Evolutionary conservation across 106 monocot genomes (phyloP).

Genomic region (Dendrobium huoshanense): DNA sequence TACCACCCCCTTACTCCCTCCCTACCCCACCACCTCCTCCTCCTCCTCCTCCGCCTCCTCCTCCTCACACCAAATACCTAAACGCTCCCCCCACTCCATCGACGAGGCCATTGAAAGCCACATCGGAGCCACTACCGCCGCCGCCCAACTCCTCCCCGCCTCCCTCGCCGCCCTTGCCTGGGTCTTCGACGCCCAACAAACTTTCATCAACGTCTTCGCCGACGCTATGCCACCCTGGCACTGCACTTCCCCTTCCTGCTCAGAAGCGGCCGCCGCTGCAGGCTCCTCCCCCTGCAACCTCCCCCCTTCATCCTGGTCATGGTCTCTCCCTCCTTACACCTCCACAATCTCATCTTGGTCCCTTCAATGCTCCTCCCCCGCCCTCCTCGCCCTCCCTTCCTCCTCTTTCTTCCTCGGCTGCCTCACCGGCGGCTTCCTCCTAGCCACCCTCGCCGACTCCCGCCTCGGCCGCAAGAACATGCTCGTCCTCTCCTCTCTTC

Average conservation of each 20-base stretch:
- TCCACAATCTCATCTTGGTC: constrained; percentile 20
- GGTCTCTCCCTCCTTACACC: constrained; percentile 14
- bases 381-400: constrained; percentile 15
- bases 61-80: background rate
- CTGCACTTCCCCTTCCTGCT: constrained; percentile 22
- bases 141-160: constrained; percentile 10
- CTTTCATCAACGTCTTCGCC: constrained; percentile 58
- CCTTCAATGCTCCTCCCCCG: constrained; percentile 12
- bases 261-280: constrained; percentile 4
- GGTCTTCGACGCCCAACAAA: constrained; percentile 24
- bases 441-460: constrained; percentile 20
- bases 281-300: constrained; percentile 28
- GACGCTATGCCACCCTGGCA: constrained; percentile 49
- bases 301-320: constrained; percentile 32
- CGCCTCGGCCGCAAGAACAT: constrained; percentile 30
- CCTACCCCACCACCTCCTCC: no score
- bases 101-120: background rate
- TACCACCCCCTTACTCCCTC: background rate
- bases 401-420: constrained; percentile 32
- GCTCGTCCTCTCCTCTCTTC: constrained; percentile 27
- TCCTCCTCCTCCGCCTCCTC: background rate
- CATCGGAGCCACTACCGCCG: background rate
- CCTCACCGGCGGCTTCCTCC: constrained; percentile 28
- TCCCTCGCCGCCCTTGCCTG: constrained; percentile 13
- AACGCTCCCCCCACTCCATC: background rate